Conservation (phyloP, 805 yeast genomes). For the Barnettozyma sp. region DNA sequence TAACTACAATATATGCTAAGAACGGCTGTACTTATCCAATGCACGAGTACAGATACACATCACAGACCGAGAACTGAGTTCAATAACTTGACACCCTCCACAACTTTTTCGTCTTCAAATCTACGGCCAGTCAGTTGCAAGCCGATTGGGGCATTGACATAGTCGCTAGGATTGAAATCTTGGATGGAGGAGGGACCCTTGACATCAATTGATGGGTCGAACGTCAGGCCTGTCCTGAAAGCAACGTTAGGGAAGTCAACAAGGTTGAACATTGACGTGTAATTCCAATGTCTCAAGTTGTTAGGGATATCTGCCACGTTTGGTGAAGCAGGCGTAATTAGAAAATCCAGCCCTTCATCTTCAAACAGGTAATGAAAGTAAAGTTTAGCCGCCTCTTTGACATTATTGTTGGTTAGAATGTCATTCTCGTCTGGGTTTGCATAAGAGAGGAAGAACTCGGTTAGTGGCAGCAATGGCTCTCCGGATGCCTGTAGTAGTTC, state of each 20-base stretch:
- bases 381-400: constrained; percentile 52
- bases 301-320: constrained; percentile 67
- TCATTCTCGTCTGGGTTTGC: constrained; percentile 53
- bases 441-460: constrained; percentile 52
- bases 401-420: constrained; percentile 49
- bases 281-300: constrained; percentile 68
- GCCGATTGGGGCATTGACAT: constrained; percentile 40
- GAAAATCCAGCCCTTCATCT: constrained; percentile 53
- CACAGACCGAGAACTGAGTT: constrained; percentile 26
- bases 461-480: constrained; percentile 61
- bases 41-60: not conserved
- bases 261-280: constrained; percentile 66
- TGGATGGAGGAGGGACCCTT: constrained; percentile 29
- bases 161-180: constrained; percentile 24
- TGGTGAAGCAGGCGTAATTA: constrained; percentile 58
- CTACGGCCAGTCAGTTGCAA: constrained; percentile 44
- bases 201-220: constrained; percentile 47
- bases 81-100: constrained; percentile 39
- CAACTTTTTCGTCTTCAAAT: constrained; percentile 43
- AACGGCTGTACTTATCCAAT: too few relatives aligned
- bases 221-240: constrained; percentile 56
- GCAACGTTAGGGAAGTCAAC: constrained; percentile 65
- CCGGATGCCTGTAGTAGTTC: constrained; percentile 52
- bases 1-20: too few relatives aligned
- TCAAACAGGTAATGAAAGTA: constrained; percentile 48